These are phyloP conservation scores for Pezicula neosporulosa DNA, from an alignment of 2,329 filamentous ascomycete genomes.

Conservation along the genomic window DNA sequence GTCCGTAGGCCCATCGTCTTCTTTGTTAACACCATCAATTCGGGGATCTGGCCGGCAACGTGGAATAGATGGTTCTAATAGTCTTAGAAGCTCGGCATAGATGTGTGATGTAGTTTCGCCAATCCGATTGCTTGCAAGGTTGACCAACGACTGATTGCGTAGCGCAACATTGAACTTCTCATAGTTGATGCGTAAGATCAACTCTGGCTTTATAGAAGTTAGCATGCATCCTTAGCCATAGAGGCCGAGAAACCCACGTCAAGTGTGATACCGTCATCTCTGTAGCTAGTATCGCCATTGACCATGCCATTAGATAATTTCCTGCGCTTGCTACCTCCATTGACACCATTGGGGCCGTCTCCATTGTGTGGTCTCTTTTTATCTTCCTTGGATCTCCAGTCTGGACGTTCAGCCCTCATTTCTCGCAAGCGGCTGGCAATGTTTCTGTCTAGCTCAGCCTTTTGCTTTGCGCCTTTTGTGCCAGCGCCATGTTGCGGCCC, in stretches of 20 bases:
- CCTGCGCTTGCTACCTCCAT: constrained; percentile 42
- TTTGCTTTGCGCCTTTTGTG: constrained; percentile 62
- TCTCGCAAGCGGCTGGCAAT: constrained; percentile 51
- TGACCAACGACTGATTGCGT: constrained; percentile 72
- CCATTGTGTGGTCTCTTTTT: constrained; percentile 43
- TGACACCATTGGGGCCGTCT: constrained; percentile 18
- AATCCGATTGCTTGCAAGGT: constrained; percentile 67
- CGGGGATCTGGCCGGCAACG: constrained; percentile 61
- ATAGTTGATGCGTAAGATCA: constrained; percentile 78
- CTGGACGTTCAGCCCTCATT: constrained; percentile 40
- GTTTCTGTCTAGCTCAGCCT: constrained; percentile 55
- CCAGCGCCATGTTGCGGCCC: constrained; percentile 45
- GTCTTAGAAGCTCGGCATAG: constrained; percentile 69
- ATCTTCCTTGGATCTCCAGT: constrained; percentile 42
- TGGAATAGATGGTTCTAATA: constrained; percentile 64
- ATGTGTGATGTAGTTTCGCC: constrained; percentile 74
- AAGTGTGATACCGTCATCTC: constrained; percentile 40
- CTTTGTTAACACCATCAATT: constrained; percentile 37
- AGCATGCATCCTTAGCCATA: constrained; percentile 16
- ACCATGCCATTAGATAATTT: constrained; percentile 48
- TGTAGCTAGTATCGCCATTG: constrained; percentile 32
- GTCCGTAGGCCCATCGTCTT: constrained; percentile 21
- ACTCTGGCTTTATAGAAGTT: constrained; percentile 51
- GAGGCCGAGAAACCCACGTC: constrained; percentile 42
- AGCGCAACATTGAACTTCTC: constrained; percentile 81